Evolutionary conservation across 768 basidiomycete genomes (phyloP).

Genomic region (Tephrocybe sp.): DNA sequence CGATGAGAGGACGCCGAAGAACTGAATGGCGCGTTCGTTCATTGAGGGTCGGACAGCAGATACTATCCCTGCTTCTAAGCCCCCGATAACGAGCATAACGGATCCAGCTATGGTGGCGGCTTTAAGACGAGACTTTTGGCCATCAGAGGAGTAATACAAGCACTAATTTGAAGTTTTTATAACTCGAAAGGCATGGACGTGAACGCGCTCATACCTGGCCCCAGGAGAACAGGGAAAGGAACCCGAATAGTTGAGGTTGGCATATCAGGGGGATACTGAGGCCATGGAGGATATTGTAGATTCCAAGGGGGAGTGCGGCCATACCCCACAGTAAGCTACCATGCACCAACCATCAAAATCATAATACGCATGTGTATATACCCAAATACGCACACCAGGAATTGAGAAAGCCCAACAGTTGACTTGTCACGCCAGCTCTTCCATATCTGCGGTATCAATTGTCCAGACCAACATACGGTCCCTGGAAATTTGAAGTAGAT

Average conservation of each 20-base stretch:
- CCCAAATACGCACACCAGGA: conserved; percentile 61
- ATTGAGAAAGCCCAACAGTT: conserved; percentile 67
- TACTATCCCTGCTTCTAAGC: conserved; percentile 59
- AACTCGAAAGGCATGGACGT: too few species aligned
- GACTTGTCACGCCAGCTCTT: conserved; percentile 72
- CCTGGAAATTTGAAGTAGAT: too few species aligned
- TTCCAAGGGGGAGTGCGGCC: conserved; percentile 58
- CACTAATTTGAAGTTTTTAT: too few species aligned
- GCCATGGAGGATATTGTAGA: conserved; percentile 62
- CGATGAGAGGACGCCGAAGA: conserved; percentile 64
- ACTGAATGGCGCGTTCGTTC: conserved; percentile 35
- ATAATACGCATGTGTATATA: background rate
- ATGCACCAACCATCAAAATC: too few species aligned
- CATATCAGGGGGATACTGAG: conserved; percentile 73
- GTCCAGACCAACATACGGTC: conserved; percentile 65
- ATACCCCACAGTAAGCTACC: conserved; percentile 65
- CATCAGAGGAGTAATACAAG: conserved; percentile 58
- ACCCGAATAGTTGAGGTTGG: conserved; percentile 65
- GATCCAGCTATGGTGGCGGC: conserved; percentile 36
- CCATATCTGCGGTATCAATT: conserved; percentile 71
- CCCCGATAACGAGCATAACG: conserved; percentile 47
- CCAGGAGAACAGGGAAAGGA: conserved; percentile 62
- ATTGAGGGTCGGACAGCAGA: conserved; percentile 53
- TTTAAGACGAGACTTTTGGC: conserved; percentile 33
- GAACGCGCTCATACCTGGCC: conserved; percentile 65